These are phyloP conservation scores for Trypanosoma conorhini DNA, from an alignment of 208 protist species.

Conservation along the genomic window DNA sequence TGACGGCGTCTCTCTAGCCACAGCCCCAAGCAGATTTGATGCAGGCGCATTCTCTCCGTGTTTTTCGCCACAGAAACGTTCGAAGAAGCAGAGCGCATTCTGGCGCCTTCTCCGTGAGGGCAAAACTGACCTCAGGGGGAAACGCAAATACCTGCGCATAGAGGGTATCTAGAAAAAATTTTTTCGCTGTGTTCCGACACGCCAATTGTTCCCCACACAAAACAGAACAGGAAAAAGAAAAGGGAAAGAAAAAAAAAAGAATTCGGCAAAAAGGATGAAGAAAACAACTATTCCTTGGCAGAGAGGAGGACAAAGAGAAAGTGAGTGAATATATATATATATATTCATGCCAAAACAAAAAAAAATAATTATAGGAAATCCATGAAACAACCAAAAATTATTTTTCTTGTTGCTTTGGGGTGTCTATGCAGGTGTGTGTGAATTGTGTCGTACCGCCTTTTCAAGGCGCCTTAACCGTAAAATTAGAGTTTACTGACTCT, in stretches of 20 bases:
- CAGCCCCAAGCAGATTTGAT: constrained; percentile 5
- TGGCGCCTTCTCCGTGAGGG: not conserved
- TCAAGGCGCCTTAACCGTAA: constrained; percentile 1
- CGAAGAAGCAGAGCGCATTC: not conserved
- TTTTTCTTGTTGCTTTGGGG: constrained; percentile 21
- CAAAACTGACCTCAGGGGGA: not conserved
- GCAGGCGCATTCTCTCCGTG: not conserved
- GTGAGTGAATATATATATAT: constrained; percentile 10
- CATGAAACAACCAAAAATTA: constrained; percentile 3
- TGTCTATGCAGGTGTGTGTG: not conserved
- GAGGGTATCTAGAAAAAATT: not conserved
- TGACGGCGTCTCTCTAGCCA: constrained; percentile 3
- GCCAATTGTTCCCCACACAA: not conserved
- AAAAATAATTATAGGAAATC: not conserved
- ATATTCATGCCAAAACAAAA: constrained; percentile 6
- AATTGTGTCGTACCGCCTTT: not conserved
- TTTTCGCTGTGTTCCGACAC: constrained; percentile 1
- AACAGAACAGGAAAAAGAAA: not conserved
- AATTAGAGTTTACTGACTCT: constrained; percentile 27
- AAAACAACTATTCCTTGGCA: not conserved
- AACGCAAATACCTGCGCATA: constrained; percentile 8
- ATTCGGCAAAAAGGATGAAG: not conserved
- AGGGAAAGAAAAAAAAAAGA: constrained; percentile 1
- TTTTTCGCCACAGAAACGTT: constrained; percentile 19
- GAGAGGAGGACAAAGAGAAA: no score